Base-by-base conservation (phyloP, 495 filamentous ascomycete genomes). In the Penicillium egyptiacum region DNA sequence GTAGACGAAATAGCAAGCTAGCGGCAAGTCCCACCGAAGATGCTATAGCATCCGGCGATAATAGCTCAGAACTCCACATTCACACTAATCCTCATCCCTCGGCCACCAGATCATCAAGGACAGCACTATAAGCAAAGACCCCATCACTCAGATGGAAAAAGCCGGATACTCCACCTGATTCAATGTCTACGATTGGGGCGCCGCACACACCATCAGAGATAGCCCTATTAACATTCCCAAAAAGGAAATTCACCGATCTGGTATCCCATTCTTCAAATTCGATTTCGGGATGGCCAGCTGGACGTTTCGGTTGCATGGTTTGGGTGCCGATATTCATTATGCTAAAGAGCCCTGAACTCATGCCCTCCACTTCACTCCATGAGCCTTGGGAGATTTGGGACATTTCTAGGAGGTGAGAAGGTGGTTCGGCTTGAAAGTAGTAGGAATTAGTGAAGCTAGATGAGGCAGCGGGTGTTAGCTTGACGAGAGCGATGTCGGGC, bases 141-240 rank as follows among this genome's bases (percentile, higher is more conserved):
- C 65, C 63, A 64, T 69, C 56, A 17, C 57, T 62, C 23, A 62
- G 50, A 60, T 68, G 60, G 39, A 70, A 70, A 46, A 68, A 67
- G 35, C 68, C 68, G 35, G 28, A 45, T 12, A 66, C 60, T 20
- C 56, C 66, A 44, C 60, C 60, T 19, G 63, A 59, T 16, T 66
- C 57, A 52, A 58, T 56, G 35, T 70, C 48, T 7, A 69, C 65
- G 31, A 68, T 64, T 51, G 60, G 65, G 40, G 68, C 68, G 22
- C 68, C 68, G 47, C 65, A 64, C 25, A 68, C 56, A 39, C 66
- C 58, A 12, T 69, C 56, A 10, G 53, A 59, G 45, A 70, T 61
- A 51, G 53, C 44, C 16, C 26, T 50, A 6, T n/a, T n/a, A n/a
- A 70, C 59, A 46, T 42, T 61, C 4, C 67, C 67, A 48, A 68